These are phyloP conservation scores for Iris pallida DNA, from an alignment of 116 monocot species.

Conservation along the genomic window DNA sequence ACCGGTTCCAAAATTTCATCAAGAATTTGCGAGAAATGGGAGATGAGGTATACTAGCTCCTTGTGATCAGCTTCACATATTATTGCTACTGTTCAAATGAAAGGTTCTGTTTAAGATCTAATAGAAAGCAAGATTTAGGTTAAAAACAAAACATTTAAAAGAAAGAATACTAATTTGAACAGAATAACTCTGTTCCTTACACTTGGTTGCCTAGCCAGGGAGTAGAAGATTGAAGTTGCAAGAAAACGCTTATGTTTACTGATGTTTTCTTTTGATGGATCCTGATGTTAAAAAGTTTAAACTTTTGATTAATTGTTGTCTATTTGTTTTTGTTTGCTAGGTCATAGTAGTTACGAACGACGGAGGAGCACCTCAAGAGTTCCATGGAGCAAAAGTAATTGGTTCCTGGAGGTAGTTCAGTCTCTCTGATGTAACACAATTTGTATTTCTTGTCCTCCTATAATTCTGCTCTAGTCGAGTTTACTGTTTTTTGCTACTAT, in stretches of 20 bases:
- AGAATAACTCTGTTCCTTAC: too few species aligned
- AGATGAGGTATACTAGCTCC: slow-evolving; percentile 31
- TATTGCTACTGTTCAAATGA: too few species aligned
- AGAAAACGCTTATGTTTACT: background rate
- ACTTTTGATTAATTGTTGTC: background rate
- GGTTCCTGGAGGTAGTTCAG: slow-evolving; percentile 82
- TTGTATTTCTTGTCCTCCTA: background rate
- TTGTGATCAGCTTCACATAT: too few species aligned
- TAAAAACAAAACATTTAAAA: too few species aligned
- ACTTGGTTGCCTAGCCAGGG: too few species aligned
- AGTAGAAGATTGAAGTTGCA: background rate
- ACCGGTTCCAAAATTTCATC: slow-evolving; percentile 58
- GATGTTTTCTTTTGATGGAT: too few species aligned
- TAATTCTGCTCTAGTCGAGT: background rate
- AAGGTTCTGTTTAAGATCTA: too few species aligned
- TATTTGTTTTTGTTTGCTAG: slow-evolving; percentile 19
- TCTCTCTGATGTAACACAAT: background rate
- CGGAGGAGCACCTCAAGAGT: slow-evolving; percentile 84
- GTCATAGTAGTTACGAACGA: slow-evolving; percentile 78
- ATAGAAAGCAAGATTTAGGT: too few species aligned
- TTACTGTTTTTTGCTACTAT: too few species aligned
- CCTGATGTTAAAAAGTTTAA: slow-evolving; percentile 5
- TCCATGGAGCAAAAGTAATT: slow-evolving; percentile 86
- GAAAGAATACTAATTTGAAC: too few species aligned
- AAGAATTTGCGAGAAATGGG: slow-evolving; percentile 56